Conservation (phyloP, 164 flowering plant genomes). For the Cinnamomum micranthum region DNA sequence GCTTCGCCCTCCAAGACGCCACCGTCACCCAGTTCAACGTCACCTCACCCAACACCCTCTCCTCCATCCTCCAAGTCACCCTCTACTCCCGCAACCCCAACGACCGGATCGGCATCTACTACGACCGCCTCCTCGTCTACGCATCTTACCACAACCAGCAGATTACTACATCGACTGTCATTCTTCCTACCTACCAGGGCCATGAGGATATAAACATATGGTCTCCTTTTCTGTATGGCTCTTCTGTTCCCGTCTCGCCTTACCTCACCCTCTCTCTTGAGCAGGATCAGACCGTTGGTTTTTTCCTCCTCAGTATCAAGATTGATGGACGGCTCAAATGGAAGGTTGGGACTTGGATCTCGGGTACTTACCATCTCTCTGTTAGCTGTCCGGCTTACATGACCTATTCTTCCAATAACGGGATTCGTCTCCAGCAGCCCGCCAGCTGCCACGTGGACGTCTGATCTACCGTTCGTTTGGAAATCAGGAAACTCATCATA, state of each 20-base stretch:
- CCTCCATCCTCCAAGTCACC: conserved; percentile 10
- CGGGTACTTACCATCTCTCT: conserved; percentile 14
- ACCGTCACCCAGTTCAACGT: conserved; percentile 12
- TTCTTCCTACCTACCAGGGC: conserved; percentile 14
- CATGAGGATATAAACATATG: conserved; percentile 14
- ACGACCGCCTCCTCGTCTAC: conserved; percentile 10
- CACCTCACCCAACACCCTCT: conserved; percentile 7
- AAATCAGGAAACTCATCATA: not conserved
- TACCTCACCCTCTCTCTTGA: conserved; percentile 9
- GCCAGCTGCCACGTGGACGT: conserved; percentile 6
- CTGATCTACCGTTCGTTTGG: not conserved
- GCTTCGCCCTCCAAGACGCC: conserved; percentile 18
- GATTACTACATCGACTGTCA: conserved; percentile 7
- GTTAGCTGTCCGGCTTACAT: conserved; percentile 17
- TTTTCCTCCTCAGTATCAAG: conserved; percentile 1
- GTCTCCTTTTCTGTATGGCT: conserved; percentile 15
- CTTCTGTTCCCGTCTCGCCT: conserved; percentile 12
- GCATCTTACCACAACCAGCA: conserved; percentile 20
- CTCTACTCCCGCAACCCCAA: conserved; percentile 17
- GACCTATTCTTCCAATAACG: not conserved
- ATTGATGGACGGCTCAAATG: conserved; percentile 17
- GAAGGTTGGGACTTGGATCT: conserved; percentile 22
- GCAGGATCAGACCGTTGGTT: conserved; percentile 3
- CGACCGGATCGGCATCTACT: conserved; percentile 19
- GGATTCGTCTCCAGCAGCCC: conserved; percentile 3